Evolutionary conservation across 306 rosid genomes (phyloP).

Genomic region (Begonia fuchsioides): DNA sequence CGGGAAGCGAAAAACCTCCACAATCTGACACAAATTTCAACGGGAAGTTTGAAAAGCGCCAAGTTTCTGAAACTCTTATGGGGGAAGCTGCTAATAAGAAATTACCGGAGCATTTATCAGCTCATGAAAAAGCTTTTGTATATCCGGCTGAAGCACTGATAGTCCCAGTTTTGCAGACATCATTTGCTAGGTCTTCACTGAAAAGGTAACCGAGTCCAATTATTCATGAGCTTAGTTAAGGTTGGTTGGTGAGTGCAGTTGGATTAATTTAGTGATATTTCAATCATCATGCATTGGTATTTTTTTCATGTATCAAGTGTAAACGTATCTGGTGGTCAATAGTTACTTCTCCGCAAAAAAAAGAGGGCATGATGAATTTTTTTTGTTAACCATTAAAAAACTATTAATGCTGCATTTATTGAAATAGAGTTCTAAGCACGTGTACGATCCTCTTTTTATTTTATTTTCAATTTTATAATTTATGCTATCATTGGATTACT

Average conservation of each 20-base stretch:
- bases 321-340: neutral
- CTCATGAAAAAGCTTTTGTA: conserved; percentile 57
- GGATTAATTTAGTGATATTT: no score
- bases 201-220: conserved; percentile 35
- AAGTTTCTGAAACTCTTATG: conserved; percentile 35
- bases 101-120: conserved; percentile 30
- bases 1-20: conserved; percentile 33
- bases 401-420: no score
- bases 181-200: conserved; percentile 69
- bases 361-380: no score
- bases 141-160: conserved; percentile 90
- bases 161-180: conserved; percentile 66
- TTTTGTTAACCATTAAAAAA: no score
- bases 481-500: no score
- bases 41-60: conserved; percentile 36
- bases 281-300: neutral
- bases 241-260: no score
- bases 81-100: conserved; percentile 69
- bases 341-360: no score
- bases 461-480: no score
- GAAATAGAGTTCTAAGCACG: no score
- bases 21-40: conserved; percentile 31
- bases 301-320: neutral
- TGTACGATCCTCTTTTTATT: no score
- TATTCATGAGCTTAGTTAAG: neutral